Evolutionary conservation across 345 rosid genomes (phyloP).

Genomic region (Microcos paniculata): DNA sequence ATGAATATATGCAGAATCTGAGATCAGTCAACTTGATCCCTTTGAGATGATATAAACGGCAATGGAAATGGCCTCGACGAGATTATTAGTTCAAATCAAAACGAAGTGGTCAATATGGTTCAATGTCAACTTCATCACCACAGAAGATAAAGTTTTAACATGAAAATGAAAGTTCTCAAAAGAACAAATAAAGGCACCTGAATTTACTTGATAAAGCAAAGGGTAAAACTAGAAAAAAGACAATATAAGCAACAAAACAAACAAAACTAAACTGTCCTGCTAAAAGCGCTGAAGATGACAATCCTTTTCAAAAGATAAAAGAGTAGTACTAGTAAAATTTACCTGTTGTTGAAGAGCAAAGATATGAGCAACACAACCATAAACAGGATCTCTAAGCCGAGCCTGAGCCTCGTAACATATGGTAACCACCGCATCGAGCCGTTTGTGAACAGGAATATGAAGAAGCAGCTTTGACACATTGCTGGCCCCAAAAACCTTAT

Average conservation of each 20-base stretch:
- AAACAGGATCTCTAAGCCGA: conserved; percentile 72
- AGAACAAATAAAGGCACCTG: neutral
- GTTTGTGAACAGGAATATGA: conserved; percentile 56
- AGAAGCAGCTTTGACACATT: conserved; percentile 86
- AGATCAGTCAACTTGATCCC: neutral
- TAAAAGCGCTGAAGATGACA: neutral
- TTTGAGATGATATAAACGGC: neutral
- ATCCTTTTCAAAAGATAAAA: neutral
- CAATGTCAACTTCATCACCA: neutral
- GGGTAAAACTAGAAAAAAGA: neutral
- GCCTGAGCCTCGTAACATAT: conserved; percentile 83
- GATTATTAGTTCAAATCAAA: neutral
- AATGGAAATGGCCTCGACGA: neutral
- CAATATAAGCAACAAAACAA: conserved; percentile 9
- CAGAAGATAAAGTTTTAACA: neutral
- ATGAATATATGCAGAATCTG: too few species aligned
- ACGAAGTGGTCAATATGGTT: neutral
- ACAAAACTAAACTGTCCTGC: conserved; percentile 5
- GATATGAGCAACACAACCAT: conserved; percentile 83
- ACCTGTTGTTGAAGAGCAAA: conserved; percentile 88
- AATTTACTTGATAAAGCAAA: conserved; percentile 3
- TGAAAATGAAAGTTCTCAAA: neutral
- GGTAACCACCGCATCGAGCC: conserved; percentile 75
- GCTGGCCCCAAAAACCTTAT: conserved; percentile 87
- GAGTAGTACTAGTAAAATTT: neutral